Evolutionary conservation across 2,329 filamentous ascomycete genomes (phyloP), one percentile per base, ranked within the genome.

Genomic region (Scytalidium lignicola): DNA sequence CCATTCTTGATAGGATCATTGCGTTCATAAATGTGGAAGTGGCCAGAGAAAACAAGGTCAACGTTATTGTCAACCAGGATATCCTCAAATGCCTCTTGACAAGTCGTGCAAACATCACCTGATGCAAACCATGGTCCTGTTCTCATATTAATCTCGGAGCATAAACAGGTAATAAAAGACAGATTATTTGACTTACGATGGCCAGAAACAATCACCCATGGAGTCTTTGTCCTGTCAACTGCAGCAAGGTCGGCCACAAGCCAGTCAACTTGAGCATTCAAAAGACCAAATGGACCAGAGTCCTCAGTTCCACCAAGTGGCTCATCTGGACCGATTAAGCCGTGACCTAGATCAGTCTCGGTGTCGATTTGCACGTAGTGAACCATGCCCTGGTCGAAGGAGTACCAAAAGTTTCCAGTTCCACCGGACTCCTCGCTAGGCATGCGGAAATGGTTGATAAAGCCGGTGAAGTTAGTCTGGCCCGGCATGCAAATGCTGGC

Each of bases 391-490:
- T 80, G 79, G 52, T 80, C 76, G 58, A 80, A 81, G 0, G 73
- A 77, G 66, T 78, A 80, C 78, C 77, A 80, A 57, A 79, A 79
- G 65, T 75, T 76, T 47, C 69, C 65, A 5, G 74, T 70, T 26
- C 74, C 74, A 4, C 70, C 69, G 9, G 65, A 66, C 54, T 75
- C 72, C 1, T 73, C 62, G 0, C 63, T 69, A 0, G 78, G 75
- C 74, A 80, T 76, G 22, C 73, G 72, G 59, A 78, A 82, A 20
- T 78, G 74, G 52, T 72, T 73, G 67, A 75, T 70, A 62, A 76
- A 81, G 51, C 80, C 78, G 3, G 77, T 80, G 59, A 81, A 82
- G 62, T 82, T 82, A 53, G 69, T 72, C 58, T 82, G 78, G 2
- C 78, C 78, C 2, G 67, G 63, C 0, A 72, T 70, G 54, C 75